Percentiles rank a stretch among this genome's conserved stretches.
Evolutionary conservation across 192 early-diverging fungal species (phyloP).

Genomic region (Mortierella alpina): DNA sequence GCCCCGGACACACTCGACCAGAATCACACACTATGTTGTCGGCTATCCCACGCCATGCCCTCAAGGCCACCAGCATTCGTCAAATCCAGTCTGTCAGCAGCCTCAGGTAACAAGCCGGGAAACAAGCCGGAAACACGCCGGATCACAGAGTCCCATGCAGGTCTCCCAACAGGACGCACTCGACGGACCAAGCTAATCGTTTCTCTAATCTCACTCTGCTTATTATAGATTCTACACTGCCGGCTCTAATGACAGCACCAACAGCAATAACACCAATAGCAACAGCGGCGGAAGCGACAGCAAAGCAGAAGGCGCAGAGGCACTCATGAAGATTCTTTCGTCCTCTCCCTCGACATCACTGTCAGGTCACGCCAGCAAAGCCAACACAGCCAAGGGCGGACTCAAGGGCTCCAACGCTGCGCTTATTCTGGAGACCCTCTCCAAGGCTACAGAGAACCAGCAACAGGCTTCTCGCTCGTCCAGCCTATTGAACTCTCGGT

Average conservation of each 20-base stretch:
- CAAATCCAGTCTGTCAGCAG: constrained; percentile 13
- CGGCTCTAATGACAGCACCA: constrained; percentile 17
- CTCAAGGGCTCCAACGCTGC: constrained; percentile 13
- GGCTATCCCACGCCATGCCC: constrained; percentile 30
- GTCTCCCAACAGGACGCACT: not conserved
- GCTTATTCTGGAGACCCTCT: constrained; percentile 43
- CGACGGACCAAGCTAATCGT: not conserved
- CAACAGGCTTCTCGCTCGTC: constrained; percentile 12
- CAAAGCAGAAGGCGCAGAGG: constrained; percentile 24
- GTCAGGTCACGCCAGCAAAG: constrained; percentile 1
- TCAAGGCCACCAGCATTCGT: constrained; percentile 16
- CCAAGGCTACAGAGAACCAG: constrained; percentile 36
- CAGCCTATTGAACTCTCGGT: constrained; percentile 16
- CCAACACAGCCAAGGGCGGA: constrained; percentile 6
- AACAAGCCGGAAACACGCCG: too few species aligned
- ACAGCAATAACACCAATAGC: constrained; percentile 11
- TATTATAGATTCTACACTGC: constrained; percentile 25
- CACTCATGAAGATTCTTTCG: constrained; percentile 39
- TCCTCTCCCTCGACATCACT: constrained; percentile 2
- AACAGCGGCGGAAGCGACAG: constrained; percentile 1
- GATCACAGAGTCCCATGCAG: too few species aligned
- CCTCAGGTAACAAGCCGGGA: constrained; percentile 25
- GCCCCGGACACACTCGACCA: not conserved
- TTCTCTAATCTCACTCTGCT: not conserved
- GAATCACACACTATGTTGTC: constrained; percentile 33